A percentile compares a stretch with the other conserved stretches of the same genome.
Conservation (phyloP, 768 basidiomycete genomes). For the Hericium coralloides region DNA sequence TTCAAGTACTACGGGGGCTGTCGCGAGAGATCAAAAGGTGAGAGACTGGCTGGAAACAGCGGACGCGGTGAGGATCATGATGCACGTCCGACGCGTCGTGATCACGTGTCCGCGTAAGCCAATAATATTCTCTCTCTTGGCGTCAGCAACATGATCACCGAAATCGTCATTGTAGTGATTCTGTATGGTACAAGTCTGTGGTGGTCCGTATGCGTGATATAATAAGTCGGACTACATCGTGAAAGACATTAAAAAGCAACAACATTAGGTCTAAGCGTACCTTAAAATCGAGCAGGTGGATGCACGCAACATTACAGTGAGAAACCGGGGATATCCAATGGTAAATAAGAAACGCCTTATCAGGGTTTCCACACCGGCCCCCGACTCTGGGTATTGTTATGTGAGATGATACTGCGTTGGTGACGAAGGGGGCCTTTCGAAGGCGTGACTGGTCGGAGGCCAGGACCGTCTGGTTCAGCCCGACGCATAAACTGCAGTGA, state of each 20-base stretch:
- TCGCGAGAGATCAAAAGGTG: too few species aligned
- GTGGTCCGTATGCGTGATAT: neutral
- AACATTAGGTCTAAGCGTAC: neutral
- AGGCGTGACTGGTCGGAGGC: constrained; percentile 55
- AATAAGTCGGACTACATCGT: neutral
- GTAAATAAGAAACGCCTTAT: neutral
- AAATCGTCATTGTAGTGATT: neutral
- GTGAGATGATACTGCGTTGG: neutral
- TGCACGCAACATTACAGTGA: neutral
- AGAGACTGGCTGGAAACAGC: too few species aligned
- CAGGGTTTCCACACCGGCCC: constrained; percentile 14
- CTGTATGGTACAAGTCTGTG: neutral
- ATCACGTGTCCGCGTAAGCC: neutral
- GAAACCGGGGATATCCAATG: neutral
- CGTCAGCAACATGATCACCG: too few species aligned
- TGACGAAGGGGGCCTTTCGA: constrained; percentile 30
- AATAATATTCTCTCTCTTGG: too few species aligned
- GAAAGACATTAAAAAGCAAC: neutral
- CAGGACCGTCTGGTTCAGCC: constrained; percentile 50
- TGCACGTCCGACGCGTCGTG: neutral
- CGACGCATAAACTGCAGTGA: constrained; percentile 81
- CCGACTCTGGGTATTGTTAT: constrained; percentile 5
- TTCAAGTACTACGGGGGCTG: too few species aligned
- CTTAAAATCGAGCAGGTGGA: neutral
- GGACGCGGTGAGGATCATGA: too few species aligned